Conservation (phyloP, 2,329 filamentous ascomycete genomes). For the Phyllosticta paracitricarpa region DNA sequence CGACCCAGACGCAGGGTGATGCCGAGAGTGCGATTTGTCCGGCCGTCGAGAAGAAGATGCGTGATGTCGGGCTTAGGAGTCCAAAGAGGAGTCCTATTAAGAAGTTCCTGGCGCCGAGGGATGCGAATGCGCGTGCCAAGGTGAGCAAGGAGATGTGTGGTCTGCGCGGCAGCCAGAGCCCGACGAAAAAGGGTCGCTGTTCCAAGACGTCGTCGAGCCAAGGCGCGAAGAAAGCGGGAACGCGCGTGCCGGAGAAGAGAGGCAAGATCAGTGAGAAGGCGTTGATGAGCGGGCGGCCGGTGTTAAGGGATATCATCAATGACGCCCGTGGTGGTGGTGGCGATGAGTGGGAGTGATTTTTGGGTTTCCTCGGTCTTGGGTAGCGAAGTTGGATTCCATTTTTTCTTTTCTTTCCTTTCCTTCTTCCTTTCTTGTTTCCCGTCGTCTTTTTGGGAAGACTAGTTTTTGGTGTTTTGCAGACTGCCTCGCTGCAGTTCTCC, state of each 20-base stretch:
- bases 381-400: not conserved
- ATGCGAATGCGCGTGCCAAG: conserved; percentile 10
- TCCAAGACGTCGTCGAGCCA: not conserved
- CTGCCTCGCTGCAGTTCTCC: too few relatives aligned
- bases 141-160: conserved; percentile 9
- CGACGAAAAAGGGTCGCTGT: conserved; percentile 12
- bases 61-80: not conserved
- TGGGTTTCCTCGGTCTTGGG: not conserved
- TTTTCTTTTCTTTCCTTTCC: not conserved
- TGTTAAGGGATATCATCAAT: conserved; percentile 70
- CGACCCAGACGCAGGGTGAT: conserved; percentile 16
- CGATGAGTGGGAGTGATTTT: not conserved
- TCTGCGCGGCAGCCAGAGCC: not conserved
- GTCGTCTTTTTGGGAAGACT: not conserved
- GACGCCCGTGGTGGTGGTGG: conserved; percentile 31
- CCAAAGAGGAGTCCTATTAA: conserved; percentile 10
- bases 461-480: too few relatives aligned
- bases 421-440: not conserved
- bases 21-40: conserved; percentile 28
- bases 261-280: conserved; percentile 46
- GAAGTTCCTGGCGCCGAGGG: not conserved
- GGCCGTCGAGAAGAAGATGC: conserved; percentile 11
- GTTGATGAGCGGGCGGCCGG: conserved; percentile 55
- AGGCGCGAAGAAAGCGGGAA: conserved; percentile 25
- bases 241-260: conserved; percentile 44